Percentiles rank a stretch among this genome's conserved stretches.
Conservation (phyloP, 1,284 basidiomycete species). For the Puccinia horiana region DNA sequence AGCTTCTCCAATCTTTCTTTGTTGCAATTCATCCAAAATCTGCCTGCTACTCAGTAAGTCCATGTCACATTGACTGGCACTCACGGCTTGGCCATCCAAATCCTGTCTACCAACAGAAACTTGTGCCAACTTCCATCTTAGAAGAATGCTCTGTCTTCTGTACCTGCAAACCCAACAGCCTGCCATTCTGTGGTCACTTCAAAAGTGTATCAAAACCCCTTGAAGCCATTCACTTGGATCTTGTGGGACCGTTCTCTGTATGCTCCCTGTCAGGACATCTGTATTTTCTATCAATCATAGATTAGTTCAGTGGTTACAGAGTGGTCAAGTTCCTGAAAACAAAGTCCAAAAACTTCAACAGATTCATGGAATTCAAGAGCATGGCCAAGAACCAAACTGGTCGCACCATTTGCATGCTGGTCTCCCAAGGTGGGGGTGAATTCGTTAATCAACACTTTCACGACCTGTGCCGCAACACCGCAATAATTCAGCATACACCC, state of each 20-base stretch:
- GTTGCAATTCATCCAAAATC: no score
- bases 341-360: background rate
- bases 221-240: background rate
- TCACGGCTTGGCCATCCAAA: background rate
- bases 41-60: no score
- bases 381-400: background rate
- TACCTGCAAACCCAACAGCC: background rate
- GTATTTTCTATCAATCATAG: slow-evolving; percentile 11
- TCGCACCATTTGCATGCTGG: background rate
- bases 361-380: background rate
- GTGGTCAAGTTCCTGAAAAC: background rate
- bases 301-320: background rate
- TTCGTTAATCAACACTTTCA: slow-evolving; percentile 4
- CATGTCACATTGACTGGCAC: no score
- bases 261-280: background rate
- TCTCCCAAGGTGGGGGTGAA: slow-evolving; percentile 27
- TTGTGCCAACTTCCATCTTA: background rate
- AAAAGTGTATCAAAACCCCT: background rate
- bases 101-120: background rate
- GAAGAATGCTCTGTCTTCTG: background rate
- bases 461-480: background rate
- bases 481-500: slow-evolving; percentile 12
- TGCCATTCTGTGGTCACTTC: no score
- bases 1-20: no score
- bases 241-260: background rate